Conservation (phyloP, 1,284 basidiomycete genomes). For the Ustilago crameri region DNA sequence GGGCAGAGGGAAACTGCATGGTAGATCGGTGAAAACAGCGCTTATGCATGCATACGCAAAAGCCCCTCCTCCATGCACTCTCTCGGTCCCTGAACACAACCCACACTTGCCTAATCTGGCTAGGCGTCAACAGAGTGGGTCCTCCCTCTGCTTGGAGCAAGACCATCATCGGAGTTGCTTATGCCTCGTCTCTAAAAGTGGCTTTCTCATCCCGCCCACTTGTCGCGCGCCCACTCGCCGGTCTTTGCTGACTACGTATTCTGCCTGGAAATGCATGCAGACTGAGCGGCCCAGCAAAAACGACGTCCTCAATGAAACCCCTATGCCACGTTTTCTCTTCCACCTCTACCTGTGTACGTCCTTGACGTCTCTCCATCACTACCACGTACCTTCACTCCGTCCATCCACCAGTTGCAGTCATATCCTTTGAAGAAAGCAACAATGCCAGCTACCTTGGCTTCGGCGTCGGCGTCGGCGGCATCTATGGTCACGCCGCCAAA, state of each 20-base stretch:
- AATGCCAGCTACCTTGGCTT: slow-evolving; percentile 26
- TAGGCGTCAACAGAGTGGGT: not conserved
- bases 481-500: slow-evolving; percentile 25
- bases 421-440: not conserved
- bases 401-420: not conserved
- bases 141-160: slow-evolving; percentile 1
- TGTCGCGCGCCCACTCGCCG: no score
- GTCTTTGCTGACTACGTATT: no score
- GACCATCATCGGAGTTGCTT: slow-evolving; percentile 19
- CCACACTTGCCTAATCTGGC: slow-evolving; percentile 30
- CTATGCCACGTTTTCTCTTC: slow-evolving; percentile 1
- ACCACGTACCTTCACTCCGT: not conserved
- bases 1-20: slow-evolving; percentile 8
- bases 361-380: not conserved
- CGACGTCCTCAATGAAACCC: slow-evolving; percentile 5
- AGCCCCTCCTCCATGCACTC: slow-evolving; percentile 4
- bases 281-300: no score
- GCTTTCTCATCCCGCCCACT: no score
- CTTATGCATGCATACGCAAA: slow-evolving; percentile 26
- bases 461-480: slow-evolving; percentile 10
- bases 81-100: slow-evolving; percentile 6
- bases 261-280: no score
- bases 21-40: slow-evolving; percentile 37
- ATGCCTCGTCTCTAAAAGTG: not conserved
- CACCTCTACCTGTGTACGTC: no score